Percentiles rank a stretch among this genome's conserved stretches.
Conservation (phyloP, 345 rosid species). For the Alliaria petiolata region DNA sequence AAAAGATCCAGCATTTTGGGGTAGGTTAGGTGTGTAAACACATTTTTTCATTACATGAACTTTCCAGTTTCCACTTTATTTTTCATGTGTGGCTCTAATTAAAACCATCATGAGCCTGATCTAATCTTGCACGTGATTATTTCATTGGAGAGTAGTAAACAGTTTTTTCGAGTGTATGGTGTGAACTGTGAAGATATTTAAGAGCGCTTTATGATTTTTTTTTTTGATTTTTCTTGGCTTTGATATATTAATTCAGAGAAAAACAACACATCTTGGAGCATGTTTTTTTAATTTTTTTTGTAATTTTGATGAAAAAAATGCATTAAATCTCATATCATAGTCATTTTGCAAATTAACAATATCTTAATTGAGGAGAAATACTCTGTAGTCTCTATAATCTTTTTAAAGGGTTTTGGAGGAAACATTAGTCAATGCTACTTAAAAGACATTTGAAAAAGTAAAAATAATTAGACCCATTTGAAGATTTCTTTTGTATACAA, state of each 20-base stretch:
- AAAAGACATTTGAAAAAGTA: neutral
- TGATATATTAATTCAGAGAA: too few relatives aligned
- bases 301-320: too few relatives aligned
- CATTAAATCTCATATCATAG: too few relatives aligned
- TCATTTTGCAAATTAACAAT: too few relatives aligned
- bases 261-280: too few relatives aligned
- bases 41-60: neutral
- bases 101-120: neutral
- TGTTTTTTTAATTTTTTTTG: too few relatives aligned
- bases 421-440: neutral
- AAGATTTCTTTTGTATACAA: neutral
- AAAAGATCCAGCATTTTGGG: neutral
- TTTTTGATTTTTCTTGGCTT: neutral
- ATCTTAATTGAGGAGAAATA: too few relatives aligned
- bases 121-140: neutral
- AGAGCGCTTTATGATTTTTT: neutral
- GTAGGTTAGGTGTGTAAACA: slow-evolving; percentile 9
- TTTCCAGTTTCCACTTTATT: neutral
- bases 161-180: neutral
- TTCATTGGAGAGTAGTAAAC: neutral
- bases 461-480: neutral
- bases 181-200: slow-evolving; percentile 15
- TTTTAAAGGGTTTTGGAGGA: too few relatives aligned
- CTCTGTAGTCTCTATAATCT: too few relatives aligned
- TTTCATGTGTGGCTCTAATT: slow-evolving; percentile 4